These are phyloP conservation scores for Centaurea solstitialis DNA, from an alignment of 129 eudicot genomes.

Conservation along the genomic window DNA sequence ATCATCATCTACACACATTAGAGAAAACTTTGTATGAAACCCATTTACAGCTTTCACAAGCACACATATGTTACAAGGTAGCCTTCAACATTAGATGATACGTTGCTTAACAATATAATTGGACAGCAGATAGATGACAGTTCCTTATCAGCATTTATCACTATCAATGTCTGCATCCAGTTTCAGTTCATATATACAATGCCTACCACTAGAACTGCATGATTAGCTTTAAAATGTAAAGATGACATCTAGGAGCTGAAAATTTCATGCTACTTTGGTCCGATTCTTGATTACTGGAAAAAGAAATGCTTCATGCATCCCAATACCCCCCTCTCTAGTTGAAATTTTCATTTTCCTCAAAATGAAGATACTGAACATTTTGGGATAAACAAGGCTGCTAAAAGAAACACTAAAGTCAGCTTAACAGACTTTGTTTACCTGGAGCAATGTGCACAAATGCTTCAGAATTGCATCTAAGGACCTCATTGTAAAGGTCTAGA, in stretches of 20 bases:
- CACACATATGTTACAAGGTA: background rate
- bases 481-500: constrained; percentile 66
- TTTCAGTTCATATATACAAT: constrained; percentile 6
- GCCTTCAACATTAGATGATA: background rate
- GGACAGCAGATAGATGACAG: constrained; percentile 1
- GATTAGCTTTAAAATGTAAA: background rate
- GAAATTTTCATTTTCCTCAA: constrained; percentile 11
- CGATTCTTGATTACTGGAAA: background rate
- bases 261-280: constrained; percentile 16
- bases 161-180: background rate
- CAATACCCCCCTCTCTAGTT: background rate
- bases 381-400: constrained; percentile 9
- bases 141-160: constrained; percentile 1
- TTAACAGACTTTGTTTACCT: constrained; percentile 63
- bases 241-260: constrained; percentile 5
- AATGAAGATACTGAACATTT: constrained; percentile 10
- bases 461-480: constrained; percentile 61
- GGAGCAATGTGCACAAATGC: constrained; percentile 65
- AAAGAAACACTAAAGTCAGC: constrained; percentile 17
- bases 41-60: no score
- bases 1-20: no score
- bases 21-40: no score
- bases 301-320: background rate
- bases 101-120: background rate
- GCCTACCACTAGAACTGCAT: background rate